phyloP scores from a whole-genome alignment of 148 eudicot genomes.

The Chenopodium formosanum region DNA sequence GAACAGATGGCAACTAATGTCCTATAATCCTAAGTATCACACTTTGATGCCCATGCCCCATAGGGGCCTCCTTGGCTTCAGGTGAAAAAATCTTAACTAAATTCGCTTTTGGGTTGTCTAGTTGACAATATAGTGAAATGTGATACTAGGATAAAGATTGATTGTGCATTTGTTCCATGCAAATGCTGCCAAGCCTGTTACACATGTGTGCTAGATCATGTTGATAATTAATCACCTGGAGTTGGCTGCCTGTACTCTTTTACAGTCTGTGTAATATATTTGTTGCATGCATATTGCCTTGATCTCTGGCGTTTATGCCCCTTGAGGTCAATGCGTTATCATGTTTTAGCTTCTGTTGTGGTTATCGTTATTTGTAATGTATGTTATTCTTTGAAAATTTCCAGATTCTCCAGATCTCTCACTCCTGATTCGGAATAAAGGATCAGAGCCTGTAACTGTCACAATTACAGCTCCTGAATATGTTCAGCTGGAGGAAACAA shows the following conservation, averaged over 20 bases:
- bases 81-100: neutral
- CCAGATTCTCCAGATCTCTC: conserved; percentile 84
- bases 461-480: conserved; percentile 59
- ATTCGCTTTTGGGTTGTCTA: neutral
- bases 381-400: conserved; percentile 19
- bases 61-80: neutral
- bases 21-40: neutral
- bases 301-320: neutral
- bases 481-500: conserved; percentile 59
- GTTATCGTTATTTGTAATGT: neutral
- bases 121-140: neutral
- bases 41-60: neutral
- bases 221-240: neutral
- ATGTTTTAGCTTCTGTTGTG: neutral
- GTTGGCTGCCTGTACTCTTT: neutral
- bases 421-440: conserved; percentile 76
- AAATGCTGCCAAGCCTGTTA: neutral
- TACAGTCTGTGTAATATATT: neutral
- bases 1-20: neutral
- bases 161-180: neutral
- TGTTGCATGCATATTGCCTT: neutral
- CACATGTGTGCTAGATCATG: neutral
- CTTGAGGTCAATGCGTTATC: neutral
- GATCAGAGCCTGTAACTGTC: conserved; percentile 44
- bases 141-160: neutral